Percentiles rank a stretch among this genome's conserved stretches.
These are phyloP conservation scores for Scenedesmus sp. DNA, from an alignment of 163 green algal species.

Conservation along the genomic window DNA sequence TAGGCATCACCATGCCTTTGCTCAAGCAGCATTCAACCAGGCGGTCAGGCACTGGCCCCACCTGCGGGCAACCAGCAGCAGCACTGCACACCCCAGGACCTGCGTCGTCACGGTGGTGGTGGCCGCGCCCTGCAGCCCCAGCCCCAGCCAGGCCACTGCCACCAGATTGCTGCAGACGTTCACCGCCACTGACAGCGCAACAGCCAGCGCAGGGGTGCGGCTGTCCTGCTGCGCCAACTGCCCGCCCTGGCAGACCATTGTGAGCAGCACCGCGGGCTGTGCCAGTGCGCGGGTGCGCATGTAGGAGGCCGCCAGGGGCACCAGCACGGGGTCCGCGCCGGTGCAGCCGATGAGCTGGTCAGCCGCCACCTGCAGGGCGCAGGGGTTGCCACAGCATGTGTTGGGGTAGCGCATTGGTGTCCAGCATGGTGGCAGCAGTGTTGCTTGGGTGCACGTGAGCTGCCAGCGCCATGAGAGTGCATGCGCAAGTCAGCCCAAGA, in stretches of 20 bases:
- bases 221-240: conserved; percentile 76
- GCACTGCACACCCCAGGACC: conserved; percentile 48
- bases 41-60: neutral
- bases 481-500: too few species aligned
- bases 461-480: too few species aligned
- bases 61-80: conserved; percentile 64
- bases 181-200: conserved; percentile 55
- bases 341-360: conserved; percentile 71
- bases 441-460: too few species aligned
- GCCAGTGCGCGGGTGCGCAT: conserved; percentile 82
- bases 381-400: neutral
- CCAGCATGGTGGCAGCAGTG: neutral
- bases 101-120: conserved; percentile 80
- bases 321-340: conserved; percentile 72
- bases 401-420: neutral
- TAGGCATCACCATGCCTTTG: too few species aligned
- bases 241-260: conserved; percentile 75
- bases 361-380: conserved; percentile 42
- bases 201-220: conserved; percentile 66
- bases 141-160: conserved; percentile 71
- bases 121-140: conserved; percentile 80
- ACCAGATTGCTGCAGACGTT: conserved; percentile 73
- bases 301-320: conserved; percentile 70
- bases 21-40: neutral
- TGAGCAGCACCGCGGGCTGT: conserved; percentile 77